These are phyloP conservation scores for Coemansia sp. DNA, from an alignment of 192 early-diverging fungal species.

Conservation along the genomic window DNA sequence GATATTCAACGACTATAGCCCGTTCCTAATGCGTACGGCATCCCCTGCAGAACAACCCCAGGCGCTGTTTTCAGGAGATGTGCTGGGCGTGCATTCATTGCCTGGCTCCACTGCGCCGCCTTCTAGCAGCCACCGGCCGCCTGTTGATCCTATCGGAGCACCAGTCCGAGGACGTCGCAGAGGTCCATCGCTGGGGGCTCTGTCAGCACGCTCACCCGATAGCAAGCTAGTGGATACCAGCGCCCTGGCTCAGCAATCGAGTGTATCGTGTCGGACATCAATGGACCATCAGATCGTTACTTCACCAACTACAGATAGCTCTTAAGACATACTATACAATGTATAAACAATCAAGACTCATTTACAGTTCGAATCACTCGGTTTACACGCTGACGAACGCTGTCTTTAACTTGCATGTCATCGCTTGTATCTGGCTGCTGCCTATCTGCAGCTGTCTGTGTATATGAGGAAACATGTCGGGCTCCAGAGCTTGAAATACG, in stretches of 20 bases:
- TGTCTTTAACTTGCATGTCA: conserved; percentile 46
- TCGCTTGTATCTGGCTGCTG: conserved; percentile 10
- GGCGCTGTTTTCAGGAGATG: conserved; percentile 27
- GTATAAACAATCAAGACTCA: conserved; percentile 20
- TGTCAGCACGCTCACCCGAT: conserved; percentile 10
- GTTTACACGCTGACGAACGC: conserved; percentile 49
- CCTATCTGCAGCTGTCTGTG: neutral
- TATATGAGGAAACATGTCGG: conserved; percentile 8
- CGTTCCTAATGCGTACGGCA: conserved; percentile 23
- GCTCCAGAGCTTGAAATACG: conserved; percentile 19
- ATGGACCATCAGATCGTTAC: conserved; percentile 2
- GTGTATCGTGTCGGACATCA: conserved; percentile 10
- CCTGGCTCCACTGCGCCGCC: conserved; percentile 1
- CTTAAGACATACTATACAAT: neutral
- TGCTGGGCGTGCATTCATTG: conserved; percentile 17
- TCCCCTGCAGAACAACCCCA: conserved; percentile 36
- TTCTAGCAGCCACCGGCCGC: conserved; percentile 12
- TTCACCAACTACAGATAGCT: conserved; percentile 4
- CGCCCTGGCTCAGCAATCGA: neutral
- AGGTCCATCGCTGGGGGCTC: conserved; percentile 9
- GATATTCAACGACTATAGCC: conserved; percentile 2
- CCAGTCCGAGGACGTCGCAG: conserved; percentile 20
- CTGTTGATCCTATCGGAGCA: conserved; percentile 46
- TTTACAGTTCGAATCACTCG: conserved; percentile 46
- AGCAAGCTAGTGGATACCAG: conserved; percentile 9